These are phyloP conservation scores for Fusarium torulosum DNA, from an alignment of 2,329 filamentous ascomycete genomes.

Conservation along the genomic window DNA sequence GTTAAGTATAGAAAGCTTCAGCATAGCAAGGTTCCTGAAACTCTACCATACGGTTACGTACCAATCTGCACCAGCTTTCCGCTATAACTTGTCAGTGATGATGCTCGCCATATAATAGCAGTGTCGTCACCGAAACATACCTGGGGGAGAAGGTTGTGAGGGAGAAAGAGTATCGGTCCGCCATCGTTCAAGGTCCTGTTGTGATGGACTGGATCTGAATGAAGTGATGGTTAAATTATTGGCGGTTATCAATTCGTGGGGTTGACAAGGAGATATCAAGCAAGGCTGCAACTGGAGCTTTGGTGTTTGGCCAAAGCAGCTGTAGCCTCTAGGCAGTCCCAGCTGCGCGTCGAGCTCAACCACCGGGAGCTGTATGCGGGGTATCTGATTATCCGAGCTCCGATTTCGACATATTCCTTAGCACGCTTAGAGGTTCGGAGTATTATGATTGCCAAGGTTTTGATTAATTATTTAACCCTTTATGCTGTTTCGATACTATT, in stretches of 20 bases:
- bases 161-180: slow-evolving; percentile 99
- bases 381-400: slow-evolving; percentile 47
- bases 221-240: slow-evolving; percentile 25
- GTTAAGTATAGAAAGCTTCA: not conserved
- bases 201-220: slow-evolving; percentile 13
- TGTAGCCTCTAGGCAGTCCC: slow-evolving; percentile 52
- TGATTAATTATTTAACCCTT: not conserved
- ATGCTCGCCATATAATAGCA: slow-evolving; percentile 39
- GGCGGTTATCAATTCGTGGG: slow-evolving; percentile 42
- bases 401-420: slow-evolving; percentile 6
- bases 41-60: slow-evolving; percentile 44
- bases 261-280: slow-evolving; percentile 44
- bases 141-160: slow-evolving; percentile 99
- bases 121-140: slow-evolving; percentile 67
- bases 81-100: slow-evolving; percentile 69
- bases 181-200: slow-evolving; percentile 71
- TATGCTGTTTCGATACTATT: not conserved
- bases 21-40: not conserved
- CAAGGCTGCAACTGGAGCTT: slow-evolving; percentile 52
- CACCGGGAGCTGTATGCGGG: slow-evolving; percentile 45
- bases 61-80: slow-evolving; percentile 99
- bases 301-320: slow-evolving; percentile 51
- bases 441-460: not conserved
- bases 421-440: not conserved
- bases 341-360: slow-evolving; percentile 56